Conservation (phyloP, 2,329 filamentous ascomycete genomes). For the Microcyclosporella mali region DNA sequence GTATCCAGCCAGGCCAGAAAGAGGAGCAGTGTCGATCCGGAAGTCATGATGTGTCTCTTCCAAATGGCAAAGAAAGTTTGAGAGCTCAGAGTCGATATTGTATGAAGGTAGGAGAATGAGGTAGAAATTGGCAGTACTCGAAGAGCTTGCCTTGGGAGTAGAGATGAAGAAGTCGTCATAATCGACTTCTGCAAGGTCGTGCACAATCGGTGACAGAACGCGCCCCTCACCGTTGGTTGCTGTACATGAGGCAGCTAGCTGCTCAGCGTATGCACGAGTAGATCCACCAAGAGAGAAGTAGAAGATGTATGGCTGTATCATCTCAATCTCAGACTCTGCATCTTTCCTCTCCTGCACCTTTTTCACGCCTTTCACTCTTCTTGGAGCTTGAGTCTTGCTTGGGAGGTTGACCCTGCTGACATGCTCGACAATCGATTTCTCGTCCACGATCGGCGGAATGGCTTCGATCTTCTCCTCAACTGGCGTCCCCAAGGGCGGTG, state of each 20-base stretch:
- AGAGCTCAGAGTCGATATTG: constrained; percentile 88
- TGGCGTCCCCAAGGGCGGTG: constrained; percentile 20
- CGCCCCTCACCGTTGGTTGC: constrained; percentile 32
- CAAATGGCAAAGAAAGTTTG: constrained; percentile 79
- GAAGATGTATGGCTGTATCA: constrained; percentile 69
- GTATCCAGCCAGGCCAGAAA: constrained; percentile 73
- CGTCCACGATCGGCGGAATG: background rate
- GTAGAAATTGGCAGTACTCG: constrained; percentile 62
- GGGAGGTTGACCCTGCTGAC: background rate
- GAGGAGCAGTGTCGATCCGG: constrained; percentile 81
- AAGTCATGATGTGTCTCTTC: constrained; percentile 95
- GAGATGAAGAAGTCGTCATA: constrained; percentile 88
- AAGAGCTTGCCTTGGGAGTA: constrained; percentile 62
- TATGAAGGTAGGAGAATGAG: constrained; percentile 82
- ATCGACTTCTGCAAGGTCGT: constrained; percentile 79
- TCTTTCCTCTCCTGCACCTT: constrained; percentile 15
- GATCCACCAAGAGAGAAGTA: constrained; percentile 83
- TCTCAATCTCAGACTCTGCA: constrained; percentile 8
- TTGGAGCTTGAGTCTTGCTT: constrained; percentile 20
- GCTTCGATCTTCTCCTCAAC: constrained; percentile 14
- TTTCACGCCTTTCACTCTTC: constrained; percentile 27
- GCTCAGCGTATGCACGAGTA: constrained; percentile 66
- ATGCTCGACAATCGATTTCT: background rate
- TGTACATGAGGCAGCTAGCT: constrained; percentile 52
- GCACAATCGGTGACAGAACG: constrained; percentile 55